These are phyloP conservation scores for Phoenix roebelenii DNA, from an alignment of 176 grass and related monocot genomes.

Conservation along the genomic window DNA sequence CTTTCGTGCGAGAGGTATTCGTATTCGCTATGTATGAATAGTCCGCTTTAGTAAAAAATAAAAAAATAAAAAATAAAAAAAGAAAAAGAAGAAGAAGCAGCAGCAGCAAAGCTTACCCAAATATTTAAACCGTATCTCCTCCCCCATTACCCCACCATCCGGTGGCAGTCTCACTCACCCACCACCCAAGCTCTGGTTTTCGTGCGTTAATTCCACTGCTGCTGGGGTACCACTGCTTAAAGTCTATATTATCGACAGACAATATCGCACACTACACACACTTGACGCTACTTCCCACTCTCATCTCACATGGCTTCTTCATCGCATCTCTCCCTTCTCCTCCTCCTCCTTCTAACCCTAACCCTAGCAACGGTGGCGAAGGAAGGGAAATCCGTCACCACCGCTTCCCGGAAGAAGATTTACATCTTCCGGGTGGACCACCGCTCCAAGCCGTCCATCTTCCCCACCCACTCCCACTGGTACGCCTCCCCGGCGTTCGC, in stretches of 20 bases:
- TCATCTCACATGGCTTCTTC: slow-evolving; percentile 5
- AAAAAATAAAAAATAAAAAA: too few species aligned
- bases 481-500: slow-evolving; percentile 72
- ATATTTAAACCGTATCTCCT: too few species aligned
- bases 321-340: slow-evolving; percentile 3
- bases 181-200: too few species aligned
- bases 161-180: too few species aligned
- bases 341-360: slow-evolving; percentile 20
- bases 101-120: too few species aligned
- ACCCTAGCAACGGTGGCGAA: neutral
- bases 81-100: too few species aligned
- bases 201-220: too few species aligned
- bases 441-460: slow-evolving; percentile 54
- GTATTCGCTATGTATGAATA: too few species aligned
- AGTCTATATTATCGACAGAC: neutral
- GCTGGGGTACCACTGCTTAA: too few species aligned
- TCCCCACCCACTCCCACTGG: slow-evolving; percentile 65
- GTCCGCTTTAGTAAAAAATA: too few species aligned
- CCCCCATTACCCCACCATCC: too few species aligned
- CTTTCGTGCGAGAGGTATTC: too few species aligned
- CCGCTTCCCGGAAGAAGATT: slow-evolving; percentile 25
- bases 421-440: slow-evolving; percentile 84
- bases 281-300: slow-evolving; percentile 24
- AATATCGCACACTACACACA: slow-evolving; percentile 8
- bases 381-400: neutral